A percentile compares a stretch with the other conserved stretches of the same genome.
Evolutionary conservation across 257 asterid genomes (phyloP).

Genomic region (Euphrasia confusa): DNA sequence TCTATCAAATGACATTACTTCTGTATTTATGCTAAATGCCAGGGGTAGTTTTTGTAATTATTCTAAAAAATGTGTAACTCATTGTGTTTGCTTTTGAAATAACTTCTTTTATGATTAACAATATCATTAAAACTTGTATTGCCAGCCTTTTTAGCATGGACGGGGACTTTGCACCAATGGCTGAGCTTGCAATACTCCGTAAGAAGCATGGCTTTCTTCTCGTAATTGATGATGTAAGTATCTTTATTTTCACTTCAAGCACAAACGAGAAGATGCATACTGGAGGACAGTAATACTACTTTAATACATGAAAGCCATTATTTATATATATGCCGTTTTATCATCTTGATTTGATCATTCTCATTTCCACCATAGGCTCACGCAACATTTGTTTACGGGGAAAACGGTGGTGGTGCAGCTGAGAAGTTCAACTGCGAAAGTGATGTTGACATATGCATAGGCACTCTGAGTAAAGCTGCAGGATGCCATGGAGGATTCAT

Average conservation of each 20-base stretch:
- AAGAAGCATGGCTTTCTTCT: conserved; percentile 84
- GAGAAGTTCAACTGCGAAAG: conserved; percentile 74
- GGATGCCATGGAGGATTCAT: conserved; percentile 99
- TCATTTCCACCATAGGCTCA: conserved; percentile 52
- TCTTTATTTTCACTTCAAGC: conserved; percentile 16
- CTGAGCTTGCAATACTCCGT: conserved; percentile 79
- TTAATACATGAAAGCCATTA: background rate
- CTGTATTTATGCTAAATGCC: no score
- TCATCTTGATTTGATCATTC: background rate
- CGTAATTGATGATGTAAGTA: conserved; percentile 93
- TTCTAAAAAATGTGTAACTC: conserved; percentile 13
- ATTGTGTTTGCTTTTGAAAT: background rate
- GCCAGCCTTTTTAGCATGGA: conserved; percentile 95
- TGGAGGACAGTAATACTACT: background rate
- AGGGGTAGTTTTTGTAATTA: no score
- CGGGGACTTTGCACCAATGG: conserved; percentile 95
- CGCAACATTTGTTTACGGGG: conserved; percentile 90
- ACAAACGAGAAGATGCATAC: conserved; percentile 8
- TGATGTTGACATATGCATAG: conserved; percentile 82
- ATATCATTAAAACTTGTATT: conserved; percentile 19
- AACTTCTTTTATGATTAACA: background rate
- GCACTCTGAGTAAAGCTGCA: conserved; percentile 95
- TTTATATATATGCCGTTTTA: conserved; percentile 8
- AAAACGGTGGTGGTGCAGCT: conserved; percentile 91
- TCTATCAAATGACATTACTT: background rate